These are phyloP conservation scores for Cyphellophora europaea DNA, from an alignment of 2,329 filamentous ascomycete genomes.

Conservation along the genomic window DNA sequence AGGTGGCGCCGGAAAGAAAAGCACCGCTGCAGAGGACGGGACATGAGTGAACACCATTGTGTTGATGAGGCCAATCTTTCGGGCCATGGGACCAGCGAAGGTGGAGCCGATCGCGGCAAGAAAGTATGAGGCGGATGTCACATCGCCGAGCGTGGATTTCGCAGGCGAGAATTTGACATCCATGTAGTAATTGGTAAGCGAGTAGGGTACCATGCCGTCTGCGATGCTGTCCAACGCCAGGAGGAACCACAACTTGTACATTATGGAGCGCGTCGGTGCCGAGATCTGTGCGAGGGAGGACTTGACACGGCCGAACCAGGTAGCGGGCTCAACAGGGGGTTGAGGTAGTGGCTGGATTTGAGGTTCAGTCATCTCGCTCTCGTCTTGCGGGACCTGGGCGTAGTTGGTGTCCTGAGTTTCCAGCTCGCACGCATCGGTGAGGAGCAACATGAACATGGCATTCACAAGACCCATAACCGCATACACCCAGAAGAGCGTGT, in stretches of 20 bases:
- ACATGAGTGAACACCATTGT: constrained; percentile 57
- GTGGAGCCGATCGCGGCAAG: constrained; percentile 45
- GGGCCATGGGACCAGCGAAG: constrained; percentile 49
- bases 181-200: constrained; percentile 50
- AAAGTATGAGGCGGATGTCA: constrained; percentile 46
- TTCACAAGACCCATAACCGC: constrained; percentile 46
- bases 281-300: constrained; percentile 47
- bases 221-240: constrained; percentile 56
- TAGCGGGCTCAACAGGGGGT: neutral
- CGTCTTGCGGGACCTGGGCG: constrained; percentile 14
- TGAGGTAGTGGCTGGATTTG: no score
- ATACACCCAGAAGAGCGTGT: constrained; percentile 51
- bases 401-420: constrained; percentile 18
- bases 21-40: constrained; percentile 52
- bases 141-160: constrained; percentile 52
- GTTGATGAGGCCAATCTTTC: constrained; percentile 52
- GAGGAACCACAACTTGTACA: constrained; percentile 58
- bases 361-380: no score
- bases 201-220: constrained; percentile 55
- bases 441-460: constrained; percentile 33
- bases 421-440: constrained; percentile 47
- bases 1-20: constrained; percentile 49
- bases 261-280: constrained; percentile 44
- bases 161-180: constrained; percentile 45
- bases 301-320: constrained; percentile 2